Base-by-base conservation (phyloP, 139 green algal species). In the Diplosphaera chodatii region DNA sequence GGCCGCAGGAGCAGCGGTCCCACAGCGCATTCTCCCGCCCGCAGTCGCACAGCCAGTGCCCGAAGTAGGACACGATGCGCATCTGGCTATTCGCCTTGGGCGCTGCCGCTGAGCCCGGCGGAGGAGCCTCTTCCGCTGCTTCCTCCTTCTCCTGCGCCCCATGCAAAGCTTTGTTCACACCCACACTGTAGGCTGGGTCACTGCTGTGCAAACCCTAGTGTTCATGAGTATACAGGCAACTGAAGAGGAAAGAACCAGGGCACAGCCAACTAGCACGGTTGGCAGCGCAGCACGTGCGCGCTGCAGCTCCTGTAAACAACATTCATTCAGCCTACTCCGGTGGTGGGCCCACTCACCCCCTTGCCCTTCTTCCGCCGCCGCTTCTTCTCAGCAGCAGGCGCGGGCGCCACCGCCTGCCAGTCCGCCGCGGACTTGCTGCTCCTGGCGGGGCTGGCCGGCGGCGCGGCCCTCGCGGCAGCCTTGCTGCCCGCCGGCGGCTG, bases 41-140 rank as follows among this genome's bases (percentile, higher is more conserved):
- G 56, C 80, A 85, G 21, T 74, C 69, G 66, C 80, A 85, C n/a
- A 72, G 40, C 80, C 80, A 85, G 63, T 85, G 77, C 32, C 80
- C 80, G 8, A 74, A 81, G 62, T 81, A 84, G 1, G 68, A 72
- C 10, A 82, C 69, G 21, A 85, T 81, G 22, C 80, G 59, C 73
- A 84, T 83, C 65, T 83, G 55, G 33, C 70, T 23, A 1, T 37
- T 33, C 76, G 41, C 34, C 32, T 63, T 66, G 66, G 37, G 33
- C 25, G 27, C 55, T 23, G 69, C 69, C 29, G 69, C 55, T 8
- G 69, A 25, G 2, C 27, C 33, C 29, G 62, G 15, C n/a, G n/a
- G n/a, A n/a, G n/a, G n/a, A n/a, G 33, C 25, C 33, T 40, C 10
- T 33, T 40, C 33, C 21, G 37, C 8, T 25, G 63, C 29, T 20